phyloP scores from a whole-genome alignment of 2,329 filamentous ascomycete species.

The Stenocarpella maydis region DNA sequence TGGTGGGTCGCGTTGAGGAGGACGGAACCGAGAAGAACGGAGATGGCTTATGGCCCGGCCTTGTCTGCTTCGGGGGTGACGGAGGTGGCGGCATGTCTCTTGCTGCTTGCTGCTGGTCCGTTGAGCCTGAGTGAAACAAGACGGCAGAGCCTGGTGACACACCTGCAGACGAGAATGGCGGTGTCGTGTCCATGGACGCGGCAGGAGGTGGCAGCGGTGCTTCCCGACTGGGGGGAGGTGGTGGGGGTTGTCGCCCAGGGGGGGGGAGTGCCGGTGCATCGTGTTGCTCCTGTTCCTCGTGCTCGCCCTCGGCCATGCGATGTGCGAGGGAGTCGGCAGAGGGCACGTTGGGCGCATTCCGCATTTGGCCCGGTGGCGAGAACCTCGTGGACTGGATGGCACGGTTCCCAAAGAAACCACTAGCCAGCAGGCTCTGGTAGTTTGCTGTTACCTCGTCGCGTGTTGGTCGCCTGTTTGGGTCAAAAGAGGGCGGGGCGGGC shows the following conservation, averaged over 20 bases:
- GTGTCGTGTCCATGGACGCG: conserved; percentile 16
- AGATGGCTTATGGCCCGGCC: conserved; percentile 21
- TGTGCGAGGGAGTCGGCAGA: conserved; percentile 30
- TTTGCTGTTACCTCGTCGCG: conserved; percentile 63
- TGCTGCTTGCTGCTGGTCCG: neutral
- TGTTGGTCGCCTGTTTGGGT: conserved; percentile 43
- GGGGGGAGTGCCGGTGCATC: conserved; percentile 15
- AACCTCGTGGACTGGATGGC: conserved; percentile 66
- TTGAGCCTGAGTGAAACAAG: conserved; percentile 4
- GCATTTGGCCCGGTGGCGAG: conserved; percentile 42
- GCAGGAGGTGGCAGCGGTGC: conserved; percentile 36
- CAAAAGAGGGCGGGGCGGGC: conserved; percentile 23
- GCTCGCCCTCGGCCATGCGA: conserved; percentile 16
- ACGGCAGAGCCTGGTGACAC: conserved; percentile 8
- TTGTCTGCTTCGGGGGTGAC: conserved; percentile 28
- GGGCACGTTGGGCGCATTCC: conserved; percentile 1
- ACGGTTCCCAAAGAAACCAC: conserved; percentile 66
- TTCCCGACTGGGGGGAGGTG: conserved; percentile 16
- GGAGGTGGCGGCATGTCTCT: conserved; percentile 27
- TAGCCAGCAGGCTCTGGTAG: conserved; percentile 64
- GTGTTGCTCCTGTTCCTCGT: conserved; percentile 1
- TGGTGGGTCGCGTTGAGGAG: neutral
- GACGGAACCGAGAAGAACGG: conserved; percentile 28
- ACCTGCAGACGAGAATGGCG: neutral
- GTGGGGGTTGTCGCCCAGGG: conserved; percentile 33